These are phyloP conservation scores for Cercophora samala DNA, from an alignment of 495 filamentous ascomycete species.

Conservation along the genomic window DNA sequence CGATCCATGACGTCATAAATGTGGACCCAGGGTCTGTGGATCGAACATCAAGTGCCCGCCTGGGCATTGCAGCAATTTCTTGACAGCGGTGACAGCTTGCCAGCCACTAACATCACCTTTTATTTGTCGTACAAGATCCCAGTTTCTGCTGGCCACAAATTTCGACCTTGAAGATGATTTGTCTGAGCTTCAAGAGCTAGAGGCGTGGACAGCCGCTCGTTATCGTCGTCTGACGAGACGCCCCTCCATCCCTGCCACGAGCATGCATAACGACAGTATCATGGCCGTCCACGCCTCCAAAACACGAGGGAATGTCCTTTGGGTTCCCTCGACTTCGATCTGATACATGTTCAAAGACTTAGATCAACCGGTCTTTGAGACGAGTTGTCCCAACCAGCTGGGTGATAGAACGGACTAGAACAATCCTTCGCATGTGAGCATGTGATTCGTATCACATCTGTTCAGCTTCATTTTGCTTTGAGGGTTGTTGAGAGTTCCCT, in stretches of 20 bases:
- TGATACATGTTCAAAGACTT: background rate
- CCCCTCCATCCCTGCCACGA: no score
- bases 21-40: conserved; percentile 5
- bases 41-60: conserved; percentile 5
- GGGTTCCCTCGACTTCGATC: background rate
- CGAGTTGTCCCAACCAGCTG: no score
- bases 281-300: background rate
- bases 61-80: conserved; percentile 2
- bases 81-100: conserved; percentile 5
- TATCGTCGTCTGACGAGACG: background rate
- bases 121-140: background rate
- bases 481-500: background rate
- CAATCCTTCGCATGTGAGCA: background rate
- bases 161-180: background rate
- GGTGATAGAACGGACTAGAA: background rate
- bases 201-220: background rate
- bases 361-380: no score
- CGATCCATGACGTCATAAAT: conserved; percentile 29
- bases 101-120: conserved; percentile 15
- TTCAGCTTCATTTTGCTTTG: background rate
- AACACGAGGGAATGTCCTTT: background rate
- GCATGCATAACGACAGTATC: no score
- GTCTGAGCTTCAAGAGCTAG: background rate
- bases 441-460: background rate
- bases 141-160: conserved; percentile 7